phyloP scores from a whole-genome alignment of 2,329 filamentous ascomycete species.

The Aureobasidium melanogenum region DNA sequence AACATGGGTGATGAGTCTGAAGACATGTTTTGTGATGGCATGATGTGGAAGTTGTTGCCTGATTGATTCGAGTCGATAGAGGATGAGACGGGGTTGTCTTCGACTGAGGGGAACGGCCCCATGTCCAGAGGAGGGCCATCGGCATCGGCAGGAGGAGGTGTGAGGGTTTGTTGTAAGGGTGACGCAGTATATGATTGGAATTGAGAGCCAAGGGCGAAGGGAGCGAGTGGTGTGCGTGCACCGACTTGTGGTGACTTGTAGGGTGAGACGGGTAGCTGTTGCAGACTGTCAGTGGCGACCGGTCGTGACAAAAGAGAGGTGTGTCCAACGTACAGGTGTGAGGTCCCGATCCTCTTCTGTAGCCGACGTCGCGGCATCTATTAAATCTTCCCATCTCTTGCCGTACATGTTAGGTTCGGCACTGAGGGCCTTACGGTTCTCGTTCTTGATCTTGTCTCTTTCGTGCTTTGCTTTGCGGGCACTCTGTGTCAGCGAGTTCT shows the following conservation, averaged over 20 bases:
- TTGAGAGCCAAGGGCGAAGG: constrained; percentile 40
- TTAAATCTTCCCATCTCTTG: constrained; percentile 92
- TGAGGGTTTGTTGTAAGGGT: constrained; percentile 81
- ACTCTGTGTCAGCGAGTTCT: constrained; percentile 77
- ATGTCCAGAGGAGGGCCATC: constrained; percentile 30
- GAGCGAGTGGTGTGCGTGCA: constrained; percentile 54
- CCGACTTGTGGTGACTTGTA: constrained; percentile 42
- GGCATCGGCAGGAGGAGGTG: constrained; percentile 54
- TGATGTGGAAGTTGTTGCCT: constrained; percentile 55
- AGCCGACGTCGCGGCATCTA: constrained; percentile 86
- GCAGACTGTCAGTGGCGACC: constrained; percentile 14
- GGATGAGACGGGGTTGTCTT: constrained; percentile 41
- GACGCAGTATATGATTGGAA: constrained; percentile 73
- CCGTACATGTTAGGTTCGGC: constrained; percentile 73
- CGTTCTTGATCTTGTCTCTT: constrained; percentile 67
- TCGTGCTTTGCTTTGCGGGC: constrained; percentile 70
- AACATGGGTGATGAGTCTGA: constrained; percentile 53
- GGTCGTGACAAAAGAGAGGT: constrained; percentile 7
- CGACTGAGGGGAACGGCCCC: constrained; percentile 81
- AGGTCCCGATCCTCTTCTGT: constrained; percentile 84
- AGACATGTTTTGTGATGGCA: constrained; percentile 38
- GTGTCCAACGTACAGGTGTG: constrained; percentile 61
- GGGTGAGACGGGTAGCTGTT: constrained; percentile 40
- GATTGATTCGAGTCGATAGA: constrained; percentile 62
- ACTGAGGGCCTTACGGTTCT: constrained; percentile 73